Conservation (phyloP, 257 asterid genomes). For the Agastache rugosa region DNA sequence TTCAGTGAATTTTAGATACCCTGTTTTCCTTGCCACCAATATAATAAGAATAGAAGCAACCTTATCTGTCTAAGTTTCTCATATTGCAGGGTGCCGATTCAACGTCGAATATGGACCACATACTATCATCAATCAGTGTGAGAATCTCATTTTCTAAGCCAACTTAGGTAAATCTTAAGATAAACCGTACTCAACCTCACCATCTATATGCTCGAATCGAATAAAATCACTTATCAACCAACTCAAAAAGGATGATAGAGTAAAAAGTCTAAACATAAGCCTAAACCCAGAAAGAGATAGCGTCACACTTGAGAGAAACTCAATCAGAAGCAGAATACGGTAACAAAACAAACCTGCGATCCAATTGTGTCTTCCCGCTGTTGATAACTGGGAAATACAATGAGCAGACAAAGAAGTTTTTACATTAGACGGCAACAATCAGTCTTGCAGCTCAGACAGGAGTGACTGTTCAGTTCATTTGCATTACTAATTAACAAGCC, state of each 20-base stretch:
- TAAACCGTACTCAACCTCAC: background rate
- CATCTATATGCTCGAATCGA: background rate
- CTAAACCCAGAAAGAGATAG: background rate
- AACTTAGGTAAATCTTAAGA: background rate
- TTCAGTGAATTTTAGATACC: background rate
- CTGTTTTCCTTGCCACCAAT: background rate
- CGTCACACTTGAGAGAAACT: background rate
- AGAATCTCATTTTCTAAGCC: background rate
- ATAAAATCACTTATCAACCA: background rate
- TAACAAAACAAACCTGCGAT: background rate
- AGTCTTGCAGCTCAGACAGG: background rate
- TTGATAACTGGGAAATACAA: background rate
- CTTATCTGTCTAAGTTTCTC: background rate
- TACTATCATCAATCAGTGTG: background rate
- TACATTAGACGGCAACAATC: background rate
- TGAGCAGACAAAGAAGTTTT: constrained; percentile 16
- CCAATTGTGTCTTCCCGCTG: background rate
- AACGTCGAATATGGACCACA: background rate
- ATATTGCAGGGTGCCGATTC: background rate
- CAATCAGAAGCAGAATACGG: background rate
- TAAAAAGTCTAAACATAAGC: background rate
- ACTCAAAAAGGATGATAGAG: background rate
- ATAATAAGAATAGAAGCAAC: background rate
- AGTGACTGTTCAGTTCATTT: background rate
- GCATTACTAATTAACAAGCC: background rate